These are phyloP conservation scores for Aspergillus sp. DNA, from an alignment of 2,329 filamentous ascomycete genomes.

Conservation along the genomic window DNA sequence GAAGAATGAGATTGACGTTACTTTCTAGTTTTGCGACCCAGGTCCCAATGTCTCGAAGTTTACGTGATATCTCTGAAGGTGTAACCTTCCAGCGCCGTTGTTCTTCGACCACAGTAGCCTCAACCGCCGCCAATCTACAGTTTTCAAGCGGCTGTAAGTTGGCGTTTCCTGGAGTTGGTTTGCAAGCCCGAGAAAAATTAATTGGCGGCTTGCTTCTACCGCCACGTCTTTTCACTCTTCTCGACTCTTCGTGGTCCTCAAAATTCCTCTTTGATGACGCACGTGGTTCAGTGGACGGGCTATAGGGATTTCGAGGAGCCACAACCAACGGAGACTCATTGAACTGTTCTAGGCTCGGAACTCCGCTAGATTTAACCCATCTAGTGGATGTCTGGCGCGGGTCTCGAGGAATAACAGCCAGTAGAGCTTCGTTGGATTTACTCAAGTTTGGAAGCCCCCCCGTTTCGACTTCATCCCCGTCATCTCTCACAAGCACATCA, in stretches of 20 bases:
- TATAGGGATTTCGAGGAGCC: not conserved
- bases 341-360: not conserved
- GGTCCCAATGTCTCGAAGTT: constrained; percentile 9
- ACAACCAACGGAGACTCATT: not conserved
- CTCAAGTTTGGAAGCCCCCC: constrained; percentile 7
- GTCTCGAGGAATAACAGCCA: not conserved
- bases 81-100: constrained; percentile 21
- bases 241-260: not conserved
- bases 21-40: constrained; percentile 20
- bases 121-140: constrained; percentile 16
- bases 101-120: constrained; percentile 4
- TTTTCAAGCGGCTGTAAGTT: constrained; percentile 23
- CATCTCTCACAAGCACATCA: constrained; percentile 17
- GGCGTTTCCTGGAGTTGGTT: constrained; percentile 8
- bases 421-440: not conserved
- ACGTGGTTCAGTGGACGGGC: not conserved
- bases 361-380: not conserved
- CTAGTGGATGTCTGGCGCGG: not conserved
- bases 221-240: not conserved
- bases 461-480: not conserved
- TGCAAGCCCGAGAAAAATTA: not conserved
- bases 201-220: not conserved
- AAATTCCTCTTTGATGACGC: not conserved
- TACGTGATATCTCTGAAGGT: constrained; percentile 12
- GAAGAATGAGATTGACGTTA: constrained; percentile 9